phyloP scores from a whole-genome alignment of 2,329 filamentous ascomycete genomes.

The Alternaria angustiovoidea region DNA sequence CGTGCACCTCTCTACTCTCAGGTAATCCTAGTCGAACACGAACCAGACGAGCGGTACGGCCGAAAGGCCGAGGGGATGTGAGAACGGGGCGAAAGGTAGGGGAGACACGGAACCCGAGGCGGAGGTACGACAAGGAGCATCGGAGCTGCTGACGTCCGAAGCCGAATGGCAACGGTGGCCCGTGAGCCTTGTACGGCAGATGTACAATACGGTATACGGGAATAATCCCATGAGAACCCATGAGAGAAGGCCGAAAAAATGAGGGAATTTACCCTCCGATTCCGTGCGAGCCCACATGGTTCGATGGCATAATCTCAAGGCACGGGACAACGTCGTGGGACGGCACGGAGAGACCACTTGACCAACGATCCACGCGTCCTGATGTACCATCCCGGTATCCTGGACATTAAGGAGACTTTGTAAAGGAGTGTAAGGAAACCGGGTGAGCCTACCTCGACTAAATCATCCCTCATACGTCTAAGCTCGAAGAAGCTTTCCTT shows the following conservation, averaged over 20 bases:
- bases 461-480: constrained; percentile 71
- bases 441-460: constrained; percentile 60
- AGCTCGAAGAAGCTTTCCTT: constrained; percentile 94
- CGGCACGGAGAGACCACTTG: constrained; percentile 1
- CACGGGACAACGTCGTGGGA: neutral
- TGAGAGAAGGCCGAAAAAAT: neutral
- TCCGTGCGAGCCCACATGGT: constrained; percentile 8
- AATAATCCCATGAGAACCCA: constrained; percentile 2
- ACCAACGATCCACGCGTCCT: constrained; percentile 5
- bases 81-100: neutral
- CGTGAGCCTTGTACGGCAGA: neutral
- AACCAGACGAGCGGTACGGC: neutral
- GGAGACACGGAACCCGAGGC: neutral
- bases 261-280: constrained; percentile 8
- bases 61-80: neutral
- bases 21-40: neutral
- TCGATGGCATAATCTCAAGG: constrained; percentile 1
- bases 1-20: neutral
- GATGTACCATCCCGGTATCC: neutral
- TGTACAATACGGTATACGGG: constrained; percentile 1
- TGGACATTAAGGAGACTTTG: constrained; percentile 24
- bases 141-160: constrained; percentile 8
- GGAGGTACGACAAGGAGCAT: neutral
- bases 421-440: constrained; percentile 13
- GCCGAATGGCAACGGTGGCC: constrained; percentile 4